These are phyloP conservation scores for Rosa hybrid DNA, from an alignment of 331 rosid species.

Conservation along the genomic window DNA sequence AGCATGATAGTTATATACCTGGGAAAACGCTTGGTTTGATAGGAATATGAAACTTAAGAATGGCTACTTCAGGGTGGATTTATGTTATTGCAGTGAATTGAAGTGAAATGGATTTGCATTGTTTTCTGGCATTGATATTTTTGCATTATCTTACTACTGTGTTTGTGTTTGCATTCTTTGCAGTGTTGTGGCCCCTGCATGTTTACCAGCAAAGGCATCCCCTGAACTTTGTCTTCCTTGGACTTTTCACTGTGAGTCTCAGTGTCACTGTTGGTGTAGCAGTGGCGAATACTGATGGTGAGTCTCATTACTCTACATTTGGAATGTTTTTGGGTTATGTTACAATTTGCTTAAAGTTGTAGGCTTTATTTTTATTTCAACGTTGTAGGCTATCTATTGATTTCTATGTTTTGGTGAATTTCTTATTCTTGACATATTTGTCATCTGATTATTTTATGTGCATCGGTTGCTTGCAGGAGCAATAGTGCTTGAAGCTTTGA, in stretches of 20 bases:
- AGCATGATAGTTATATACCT: background rate
- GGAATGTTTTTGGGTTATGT: background rate
- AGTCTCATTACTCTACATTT: background rate
- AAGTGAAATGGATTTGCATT: background rate
- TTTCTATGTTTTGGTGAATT: background rate
- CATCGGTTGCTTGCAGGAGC: conserved; percentile 55
- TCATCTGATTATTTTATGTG: background rate
- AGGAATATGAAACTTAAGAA: background rate
- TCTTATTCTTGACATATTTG: background rate
- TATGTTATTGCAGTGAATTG: background rate
- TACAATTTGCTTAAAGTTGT: background rate
- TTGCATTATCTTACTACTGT: background rate
- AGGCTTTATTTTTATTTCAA: background rate
- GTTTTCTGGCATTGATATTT: background rate
- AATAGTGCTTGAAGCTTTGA: conserved; percentile 90
- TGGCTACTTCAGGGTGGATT: background rate
- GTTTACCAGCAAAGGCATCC: conserved; percentile 91
- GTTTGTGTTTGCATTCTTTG: conserved; percentile 17
- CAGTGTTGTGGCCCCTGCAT: conserved; percentile 84
- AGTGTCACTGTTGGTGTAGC: conserved; percentile 84
- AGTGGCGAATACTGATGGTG: conserved; percentile 83
- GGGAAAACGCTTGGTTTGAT: background rate
- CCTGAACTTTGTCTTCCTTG: conserved; percentile 79
- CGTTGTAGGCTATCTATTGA: background rate
- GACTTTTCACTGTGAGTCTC: conserved; percentile 73